These are phyloP conservation scores for Cucurbitaria berberidis DNA, from an alignment of 2,329 filamentous ascomycete species.

Conservation along the genomic window DNA sequence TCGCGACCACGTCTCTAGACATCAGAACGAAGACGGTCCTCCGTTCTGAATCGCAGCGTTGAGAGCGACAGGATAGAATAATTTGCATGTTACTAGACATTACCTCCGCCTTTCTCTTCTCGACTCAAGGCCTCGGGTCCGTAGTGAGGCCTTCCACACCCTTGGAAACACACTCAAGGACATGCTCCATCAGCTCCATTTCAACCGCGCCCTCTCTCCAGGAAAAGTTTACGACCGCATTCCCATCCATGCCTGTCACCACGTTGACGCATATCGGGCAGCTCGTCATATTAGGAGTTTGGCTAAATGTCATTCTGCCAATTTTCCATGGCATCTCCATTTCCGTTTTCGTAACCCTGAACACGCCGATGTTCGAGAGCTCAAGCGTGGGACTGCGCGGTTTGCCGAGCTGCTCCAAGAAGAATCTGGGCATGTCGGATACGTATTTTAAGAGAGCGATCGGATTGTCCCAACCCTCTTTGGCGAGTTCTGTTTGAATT, in stretches of 20 bases:
- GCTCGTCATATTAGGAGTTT: constrained; percentile 47
- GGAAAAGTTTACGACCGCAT: constrained; percentile 50
- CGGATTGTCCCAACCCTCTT: constrained; percentile 37
- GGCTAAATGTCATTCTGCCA: constrained; percentile 52
- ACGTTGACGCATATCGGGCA: constrained; percentile 49
- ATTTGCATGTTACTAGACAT: no score
- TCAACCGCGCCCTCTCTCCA: constrained; percentile 50
- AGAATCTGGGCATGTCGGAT: constrained; percentile 47
- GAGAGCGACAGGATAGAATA: no score
- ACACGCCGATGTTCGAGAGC: not conserved
- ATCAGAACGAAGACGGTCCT: no score
- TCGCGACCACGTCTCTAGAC: no score
- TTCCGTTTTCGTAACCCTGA: not conserved
- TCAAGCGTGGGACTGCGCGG: not conserved
- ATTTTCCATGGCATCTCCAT: not conserved
- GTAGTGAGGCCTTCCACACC: constrained; percentile 4
- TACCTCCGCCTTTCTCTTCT: no score
- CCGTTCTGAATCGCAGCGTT: no score
- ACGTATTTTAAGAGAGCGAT: constrained; percentile 52
- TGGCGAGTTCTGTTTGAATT: constrained; percentile 22
- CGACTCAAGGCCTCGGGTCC: no score
- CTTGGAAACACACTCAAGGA: constrained; percentile 14
- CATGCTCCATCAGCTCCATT: constrained; percentile 25
- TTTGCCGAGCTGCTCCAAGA: constrained; percentile 49
- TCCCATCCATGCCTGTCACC: constrained; percentile 54